Evolutionary conservation across 2,329 filamentous ascomycete genomes (phyloP), one percentile per base, ranked within the genome.

Genomic region (Coniochaeta sp.): DNA sequence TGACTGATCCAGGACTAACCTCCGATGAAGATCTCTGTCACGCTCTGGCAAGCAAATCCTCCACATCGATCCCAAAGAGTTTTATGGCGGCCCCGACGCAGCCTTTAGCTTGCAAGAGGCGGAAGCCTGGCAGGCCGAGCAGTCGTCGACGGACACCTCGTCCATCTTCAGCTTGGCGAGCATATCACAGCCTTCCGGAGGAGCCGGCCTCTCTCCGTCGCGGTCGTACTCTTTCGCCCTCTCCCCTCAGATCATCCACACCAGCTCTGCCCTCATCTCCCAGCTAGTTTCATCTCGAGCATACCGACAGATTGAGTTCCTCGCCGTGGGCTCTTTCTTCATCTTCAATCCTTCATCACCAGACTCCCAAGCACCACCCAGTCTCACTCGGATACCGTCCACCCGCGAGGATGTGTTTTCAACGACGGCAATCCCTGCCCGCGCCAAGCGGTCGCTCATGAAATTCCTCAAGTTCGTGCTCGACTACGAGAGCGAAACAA

Each of bases 321-420:
- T 94, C 55, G 90, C 92, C 27, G 89, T 97, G 24, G 92, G 92
- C 24, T 92, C 88, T 52, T 97, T 92, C 82, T 96, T 87, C 79
- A 82, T 96, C 51, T 85, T 85, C 63, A 73, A 78, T 53, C 62
- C n/a, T n/a, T n/a, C 64, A 16, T 31, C 57, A 5, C 63, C 63
- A 24, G 20, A 42, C 20, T 13, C 38, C 38, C 48, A 63, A 32
- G 62, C 59, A 35, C 45, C 14, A 31, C 61, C 69, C 12, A 60
- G 59, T 7, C 71, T 96, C 31, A 73, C 78, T 49, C 86, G 87
- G 52, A 87, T 97, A 49, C 92, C 94, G 1, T 91, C 88, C 56
- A 91, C 88, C 26, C 83, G 92, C 58, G 92, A 99, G 71, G 92
- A 96, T 70, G 83, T 97, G 42, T 96, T 96, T 66, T 81, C 85